Evolutionary conservation across 169 alveolate genomes (phyloP).

Genomic region (Perkinsus chesapeaki): DNA sequence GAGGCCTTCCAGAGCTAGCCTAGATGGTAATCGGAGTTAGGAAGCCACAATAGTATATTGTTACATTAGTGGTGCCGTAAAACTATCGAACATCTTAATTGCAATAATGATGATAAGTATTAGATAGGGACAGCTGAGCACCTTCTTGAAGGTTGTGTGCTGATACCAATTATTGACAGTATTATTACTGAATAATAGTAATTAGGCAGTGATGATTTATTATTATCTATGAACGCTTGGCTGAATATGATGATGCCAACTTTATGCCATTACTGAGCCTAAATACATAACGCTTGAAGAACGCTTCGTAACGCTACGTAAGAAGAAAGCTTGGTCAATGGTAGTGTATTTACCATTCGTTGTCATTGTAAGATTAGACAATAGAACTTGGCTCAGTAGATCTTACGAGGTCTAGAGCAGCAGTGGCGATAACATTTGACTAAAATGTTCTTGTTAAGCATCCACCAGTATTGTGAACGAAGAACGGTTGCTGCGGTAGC

Average conservation of each 20-base stretch:
- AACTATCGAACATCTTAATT: neutral
- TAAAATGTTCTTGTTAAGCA: no score
- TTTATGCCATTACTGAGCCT: slow-evolving; percentile 1
- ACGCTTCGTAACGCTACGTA: no score
- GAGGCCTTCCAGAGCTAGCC: slow-evolving; percentile 1
- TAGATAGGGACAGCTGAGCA: neutral
- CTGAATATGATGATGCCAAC: neutral
- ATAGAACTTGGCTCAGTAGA: no score
- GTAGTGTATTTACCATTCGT: no score
- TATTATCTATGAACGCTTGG: neutral
- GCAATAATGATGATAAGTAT: neutral
- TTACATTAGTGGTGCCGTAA: neutral
- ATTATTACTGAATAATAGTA: neutral
- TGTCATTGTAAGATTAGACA: neutral
- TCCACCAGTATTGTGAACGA: no score
- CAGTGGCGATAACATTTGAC: no score
- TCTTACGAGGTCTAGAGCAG: no score
- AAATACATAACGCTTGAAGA: no score
- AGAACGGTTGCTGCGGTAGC: no score
- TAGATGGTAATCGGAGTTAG: neutral
- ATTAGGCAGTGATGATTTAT: neutral
- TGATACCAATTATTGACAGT: neutral
- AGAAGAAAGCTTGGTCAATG: neutral
- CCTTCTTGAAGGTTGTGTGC: neutral
- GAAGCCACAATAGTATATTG: neutral